Conservation (phyloP, 441 rosid genomes). For the Viola pubescens region DNA sequence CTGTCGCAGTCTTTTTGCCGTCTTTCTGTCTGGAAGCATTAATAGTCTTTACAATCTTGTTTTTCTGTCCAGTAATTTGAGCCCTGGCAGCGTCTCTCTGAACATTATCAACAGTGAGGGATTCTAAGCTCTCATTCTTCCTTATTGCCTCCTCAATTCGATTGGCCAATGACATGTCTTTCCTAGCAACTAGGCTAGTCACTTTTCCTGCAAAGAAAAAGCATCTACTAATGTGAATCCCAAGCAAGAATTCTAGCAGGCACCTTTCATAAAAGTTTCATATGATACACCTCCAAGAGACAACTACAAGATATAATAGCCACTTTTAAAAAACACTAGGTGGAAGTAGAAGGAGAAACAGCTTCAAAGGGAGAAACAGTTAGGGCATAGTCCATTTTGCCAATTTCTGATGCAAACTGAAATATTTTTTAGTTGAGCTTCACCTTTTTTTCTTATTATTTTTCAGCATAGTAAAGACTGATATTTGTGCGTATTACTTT, state of each 20-base stretch:
- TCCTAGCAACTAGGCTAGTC: slow-evolving; percentile 74
- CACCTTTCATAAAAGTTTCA: background rate
- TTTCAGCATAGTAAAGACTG: too few relatives aligned
- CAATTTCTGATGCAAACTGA: too few relatives aligned
- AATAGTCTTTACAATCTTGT: slow-evolving; percentile 36
- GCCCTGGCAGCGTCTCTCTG: slow-evolving; percentile 60
- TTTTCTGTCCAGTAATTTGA: slow-evolving; percentile 53
- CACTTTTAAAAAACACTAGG: background rate
- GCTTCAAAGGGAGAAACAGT: background rate
- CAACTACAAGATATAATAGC: background rate
- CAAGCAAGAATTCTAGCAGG: background rate
- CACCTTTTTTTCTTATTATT: too few relatives aligned
- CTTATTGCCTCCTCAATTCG: slow-evolving; percentile 75
- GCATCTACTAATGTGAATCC: background rate
- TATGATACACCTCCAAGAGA: background rate
- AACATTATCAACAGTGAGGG: slow-evolving; percentile 54
- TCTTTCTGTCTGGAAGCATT: slow-evolving; percentile 39
- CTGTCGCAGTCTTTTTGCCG: slow-evolving; percentile 25
- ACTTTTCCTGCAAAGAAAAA: slow-evolving; percentile 57
- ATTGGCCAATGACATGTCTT: slow-evolving; percentile 48
- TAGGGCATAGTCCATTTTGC: too few relatives aligned
- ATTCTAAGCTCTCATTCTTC: slow-evolving; percentile 83
- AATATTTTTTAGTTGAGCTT: too few relatives aligned
- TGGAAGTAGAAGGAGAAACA: background rate
- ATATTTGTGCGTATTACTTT: too few relatives aligned